Evolutionary conservation across 2,329 filamentous ascomycete species (phyloP), one percentile per base, ranked within the genome.

Genomic region (Phialophora chinensis): DNA sequence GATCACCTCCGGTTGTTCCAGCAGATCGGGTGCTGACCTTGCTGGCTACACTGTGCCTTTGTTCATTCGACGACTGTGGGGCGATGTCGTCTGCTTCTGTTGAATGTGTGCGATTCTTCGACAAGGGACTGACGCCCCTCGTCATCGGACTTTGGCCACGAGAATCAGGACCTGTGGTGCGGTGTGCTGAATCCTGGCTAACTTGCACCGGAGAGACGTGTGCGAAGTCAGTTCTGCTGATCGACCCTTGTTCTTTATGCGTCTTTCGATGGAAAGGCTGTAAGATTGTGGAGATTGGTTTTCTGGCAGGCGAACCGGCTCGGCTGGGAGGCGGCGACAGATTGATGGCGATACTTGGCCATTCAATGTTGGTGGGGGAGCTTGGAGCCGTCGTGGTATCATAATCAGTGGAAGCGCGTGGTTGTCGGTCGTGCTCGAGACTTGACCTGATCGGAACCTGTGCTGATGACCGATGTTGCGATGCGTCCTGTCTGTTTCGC

Each of bases 251-350:
- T 4, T 61, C 57, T 57, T 69, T 69, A 31, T 69, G 65, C 44
- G 49, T 35, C 38, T 69, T 68, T n/a, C 74, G 73, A 35, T 72
- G 77, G 35, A 81, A 75, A 20, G 73, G 77, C 35, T 80, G 79
- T 12, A 82, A 74, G n/a, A 77, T 76, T 4, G 71, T 63, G 33
- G 76, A 73, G 31, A 80, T 73, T 0, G 86, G 84, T 62, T 87
- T 90, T 60, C 88, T 85, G 0, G 81, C 79, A 33, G 90, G 90
- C 6, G 90, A 92, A 2, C 82, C 81, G 1, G 86, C 83, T 27
- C 90, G 85, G 72, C 88, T 92, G 7, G 82, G 82, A 3, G 84
- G 80, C 1, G 88, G 85, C 3, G 90, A 91, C 8, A 90, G 75
- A 64, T 90, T 88, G 69, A 86, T 83, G 25, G 85, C 85, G 66